Percentiles rank a stretch among this genome's conserved stretches.
These are phyloP conservation scores for Cryptococcus sp. DNA, from an alignment of 1,284 basidiomycete genomes.

Conservation along the genomic window DNA sequence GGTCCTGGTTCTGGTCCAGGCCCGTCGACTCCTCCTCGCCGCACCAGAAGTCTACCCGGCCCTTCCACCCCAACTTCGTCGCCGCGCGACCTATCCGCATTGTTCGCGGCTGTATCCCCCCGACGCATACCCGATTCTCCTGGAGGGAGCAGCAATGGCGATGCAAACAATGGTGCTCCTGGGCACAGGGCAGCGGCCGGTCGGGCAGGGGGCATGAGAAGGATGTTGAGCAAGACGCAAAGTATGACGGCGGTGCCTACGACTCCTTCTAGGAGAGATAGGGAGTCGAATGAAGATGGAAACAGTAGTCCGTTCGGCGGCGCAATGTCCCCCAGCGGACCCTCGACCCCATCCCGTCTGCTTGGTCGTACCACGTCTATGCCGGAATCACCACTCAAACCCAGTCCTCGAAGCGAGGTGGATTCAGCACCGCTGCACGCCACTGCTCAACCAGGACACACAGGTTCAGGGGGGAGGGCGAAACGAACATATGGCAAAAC, in stretches of 20 bases:
- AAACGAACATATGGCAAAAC: conserved; percentile 40
- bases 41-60: conserved; percentile 1
- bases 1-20: no score
- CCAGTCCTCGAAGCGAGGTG: conserved; percentile 1
- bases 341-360: conserved; percentile 15
- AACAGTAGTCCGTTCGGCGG: conserved; percentile 9
- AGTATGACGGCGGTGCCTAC: conserved; percentile 28
- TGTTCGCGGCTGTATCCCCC: conserved; percentile 34
- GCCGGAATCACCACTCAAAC: conserved; percentile 20
- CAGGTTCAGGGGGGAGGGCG: conserved; percentile 28
- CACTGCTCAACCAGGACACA: neutral
- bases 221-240: conserved; percentile 46
- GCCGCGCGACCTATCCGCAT: conserved; percentile 27
- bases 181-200: neutral
- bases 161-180: neutral
- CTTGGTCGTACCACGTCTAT: conserved; percentile 15
- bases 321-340: conserved; percentile 6
- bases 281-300: neutral
- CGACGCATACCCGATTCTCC: conserved; percentile 12
- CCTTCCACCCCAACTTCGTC: conserved; percentile 20
- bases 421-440: neutral
- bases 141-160: neutral
- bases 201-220: conserved; percentile 21
- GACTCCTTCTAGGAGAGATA: neutral
- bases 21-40: conserved; percentile 14